phyloP scores from a whole-genome alignment of 1,284 basidiomycete species.

The Sutorius eximius region DNA sequence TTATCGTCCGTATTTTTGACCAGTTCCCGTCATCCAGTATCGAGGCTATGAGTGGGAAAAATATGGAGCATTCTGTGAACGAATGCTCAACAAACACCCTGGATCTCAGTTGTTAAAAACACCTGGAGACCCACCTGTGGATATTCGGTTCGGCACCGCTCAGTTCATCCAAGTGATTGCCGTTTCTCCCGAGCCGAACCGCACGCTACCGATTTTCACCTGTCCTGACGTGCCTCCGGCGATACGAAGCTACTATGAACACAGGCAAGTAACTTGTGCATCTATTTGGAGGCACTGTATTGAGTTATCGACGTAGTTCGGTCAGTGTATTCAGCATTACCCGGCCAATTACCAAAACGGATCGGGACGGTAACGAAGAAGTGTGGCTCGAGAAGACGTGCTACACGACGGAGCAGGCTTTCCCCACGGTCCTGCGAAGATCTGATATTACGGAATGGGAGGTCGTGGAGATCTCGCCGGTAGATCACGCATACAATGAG shows the following conservation, averaged over 20 bases:
- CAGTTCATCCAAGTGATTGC: slow-evolving; percentile 89
- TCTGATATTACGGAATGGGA: slow-evolving; percentile 84
- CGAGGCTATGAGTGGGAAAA: slow-evolving; percentile 93
- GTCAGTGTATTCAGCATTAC: slow-evolving; percentile 82
- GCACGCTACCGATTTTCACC: slow-evolving; percentile 75
- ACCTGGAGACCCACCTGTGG: slow-evolving; percentile 75
- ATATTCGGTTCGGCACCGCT: slow-evolving; percentile 77
- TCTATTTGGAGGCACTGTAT: background rate
- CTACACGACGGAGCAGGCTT: slow-evolving; percentile 83
- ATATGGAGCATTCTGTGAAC: slow-evolving; percentile 85
- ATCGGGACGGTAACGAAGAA: slow-evolving; percentile 66
- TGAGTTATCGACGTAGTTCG: slow-evolving; percentile 47
- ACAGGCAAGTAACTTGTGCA: slow-evolving; percentile 51
- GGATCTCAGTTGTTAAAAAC: slow-evolving; percentile 80
- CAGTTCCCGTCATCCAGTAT: slow-evolving; percentile 50
- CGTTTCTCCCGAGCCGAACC: slow-evolving; percentile 85
- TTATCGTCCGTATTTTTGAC: background rate
- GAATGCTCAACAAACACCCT: slow-evolving; percentile 91
- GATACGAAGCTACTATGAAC: slow-evolving; percentile 85
- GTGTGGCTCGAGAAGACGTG: slow-evolving; percentile 89
- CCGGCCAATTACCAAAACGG: slow-evolving; percentile 64
- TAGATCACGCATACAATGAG: slow-evolving; percentile 82
- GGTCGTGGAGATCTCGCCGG: slow-evolving; percentile 80
- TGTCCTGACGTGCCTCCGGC: slow-evolving; percentile 82
- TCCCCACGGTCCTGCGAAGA: slow-evolving; percentile 89